Percentiles rank a stretch among this genome's conserved stretches.
Conservation (phyloP, 2,329 filamentous ascomycete genomes). For the Exophiala calicioides region DNA sequence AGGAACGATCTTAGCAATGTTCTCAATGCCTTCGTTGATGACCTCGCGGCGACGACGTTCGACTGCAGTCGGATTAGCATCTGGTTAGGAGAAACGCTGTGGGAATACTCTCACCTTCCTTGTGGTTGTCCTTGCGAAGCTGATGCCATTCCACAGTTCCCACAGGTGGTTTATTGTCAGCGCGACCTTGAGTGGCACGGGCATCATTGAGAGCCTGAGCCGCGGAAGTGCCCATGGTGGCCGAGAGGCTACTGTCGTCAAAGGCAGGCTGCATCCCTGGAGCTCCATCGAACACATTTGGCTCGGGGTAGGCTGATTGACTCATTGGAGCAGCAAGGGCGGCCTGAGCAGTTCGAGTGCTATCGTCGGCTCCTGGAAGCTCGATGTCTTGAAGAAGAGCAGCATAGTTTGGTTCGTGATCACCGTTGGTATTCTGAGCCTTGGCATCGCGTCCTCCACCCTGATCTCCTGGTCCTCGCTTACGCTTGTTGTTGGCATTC, state of each 20-base stretch:
- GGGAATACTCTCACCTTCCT: conserved; percentile 71
- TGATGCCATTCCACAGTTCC: conserved; percentile 98
- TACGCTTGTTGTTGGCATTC: conserved; percentile 31
- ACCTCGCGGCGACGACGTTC: conserved; percentile 95
- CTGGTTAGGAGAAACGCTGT: conserved; percentile 1
- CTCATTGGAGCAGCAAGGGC: conserved; percentile 48
- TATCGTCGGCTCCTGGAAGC: conserved; percentile 39
- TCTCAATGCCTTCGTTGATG: conserved; percentile 98
- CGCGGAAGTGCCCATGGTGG: conserved; percentile 28
- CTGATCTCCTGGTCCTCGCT: conserved; percentile 26
- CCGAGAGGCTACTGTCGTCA: conserved; percentile 30
- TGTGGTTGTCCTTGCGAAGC: conserved; percentile 94
- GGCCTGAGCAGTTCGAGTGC: conserved; percentile 49
- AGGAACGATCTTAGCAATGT: conserved; percentile 94
- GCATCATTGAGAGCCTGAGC: conserved; percentile 39
- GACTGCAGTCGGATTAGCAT: conserved; percentile 56
- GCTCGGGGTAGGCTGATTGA: conserved; percentile 47
- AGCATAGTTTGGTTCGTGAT: conserved; percentile 45
- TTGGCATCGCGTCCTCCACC: conserved; percentile 25
- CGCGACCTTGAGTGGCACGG: too few species aligned
- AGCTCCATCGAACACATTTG: conserved; percentile 40
- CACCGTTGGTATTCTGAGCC: conserved; percentile 25
- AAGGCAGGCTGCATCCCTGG: conserved; percentile 22
- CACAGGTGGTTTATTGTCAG: conserved; percentile 75
- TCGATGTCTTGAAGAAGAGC: conserved; percentile 52